phyloP scores from a whole-genome alignment of 176 grass and related monocot species.

The Sorghum bicolor region DNA sequence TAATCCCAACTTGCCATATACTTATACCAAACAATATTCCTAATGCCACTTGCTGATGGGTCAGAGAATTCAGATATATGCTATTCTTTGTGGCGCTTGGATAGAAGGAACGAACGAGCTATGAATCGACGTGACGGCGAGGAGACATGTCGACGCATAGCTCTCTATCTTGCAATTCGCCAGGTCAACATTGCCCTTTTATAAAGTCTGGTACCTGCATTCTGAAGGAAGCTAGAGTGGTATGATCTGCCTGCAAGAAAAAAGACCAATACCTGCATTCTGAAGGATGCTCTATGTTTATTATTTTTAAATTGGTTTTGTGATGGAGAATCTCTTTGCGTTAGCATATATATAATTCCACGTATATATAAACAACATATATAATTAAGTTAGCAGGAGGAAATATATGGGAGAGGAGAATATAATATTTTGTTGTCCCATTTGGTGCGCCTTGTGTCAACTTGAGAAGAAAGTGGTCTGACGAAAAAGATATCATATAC shows the following conservation, averaged over 20 bases:
- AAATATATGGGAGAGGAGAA: conserved; percentile 15
- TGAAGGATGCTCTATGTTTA: background rate
- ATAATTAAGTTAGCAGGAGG: conserved; percentile 21
- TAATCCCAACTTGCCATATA: conserved; percentile 29
- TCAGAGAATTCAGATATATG: conserved; percentile 39
- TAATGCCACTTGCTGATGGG: conserved; percentile 26
- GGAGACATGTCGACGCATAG: conserved; percentile 21
- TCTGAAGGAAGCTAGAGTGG: conserved; percentile 18
- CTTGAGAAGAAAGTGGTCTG: conserved; percentile 23
- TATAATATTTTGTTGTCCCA: background rate
- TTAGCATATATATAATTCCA: conserved; percentile 34
- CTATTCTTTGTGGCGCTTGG: conserved; percentile 21
- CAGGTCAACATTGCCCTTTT: conserved; percentile 25
- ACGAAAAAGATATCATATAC: conserved; percentile 15
- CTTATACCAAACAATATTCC: conserved; percentile 18
- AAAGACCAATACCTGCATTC: conserved; percentile 15
- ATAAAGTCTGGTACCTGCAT: conserved; percentile 11
- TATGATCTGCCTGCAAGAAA: conserved; percentile 22
- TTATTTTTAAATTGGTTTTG: background rate
- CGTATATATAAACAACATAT: background rate
- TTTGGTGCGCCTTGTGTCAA: conserved; percentile 42
- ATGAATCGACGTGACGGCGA: conserved; percentile 5
- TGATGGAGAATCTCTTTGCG: background rate
- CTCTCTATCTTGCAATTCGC: background rate
- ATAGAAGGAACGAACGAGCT: background rate